Base-by-base conservation (phyloP, 495 filamentous ascomycete species). In the Neurospora sp. region DNA sequence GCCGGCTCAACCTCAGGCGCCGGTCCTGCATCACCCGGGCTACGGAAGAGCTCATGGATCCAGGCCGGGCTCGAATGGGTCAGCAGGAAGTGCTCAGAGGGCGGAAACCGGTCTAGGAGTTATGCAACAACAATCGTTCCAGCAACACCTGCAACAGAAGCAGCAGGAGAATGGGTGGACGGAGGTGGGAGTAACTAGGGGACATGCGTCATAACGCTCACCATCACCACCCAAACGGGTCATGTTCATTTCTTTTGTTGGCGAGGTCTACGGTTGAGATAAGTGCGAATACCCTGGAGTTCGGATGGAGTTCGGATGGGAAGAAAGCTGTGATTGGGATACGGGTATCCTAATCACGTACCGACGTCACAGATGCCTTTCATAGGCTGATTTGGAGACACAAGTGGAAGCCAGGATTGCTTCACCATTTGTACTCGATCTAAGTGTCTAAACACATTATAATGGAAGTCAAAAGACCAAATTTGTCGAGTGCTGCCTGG, bases 1-100 rank as follows among this genome's bases (percentile, higher is more conserved):
- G 76, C 78, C 80, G 4, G 70, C 75, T 7, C 59, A 71, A 39
- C 77, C 78, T 3, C 75, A 79, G 35, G 76, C 79, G 9, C 80
- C 80, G 5, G 78, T 81, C 23, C 48, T 82, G 42, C 77, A 79
- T 27, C 80, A 82, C 62, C 79, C 80, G 1, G 80, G 80, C 2
- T 79, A 80, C 48, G 79, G 81, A 59, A 78, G 80, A 62, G 71
- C 75, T 6, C 74, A 76, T 27, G 75, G 72, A 38, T 72, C 72
- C 10, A 69, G 77, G 40, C 72, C 73, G 9, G 75, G 76, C 70
- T 77, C 76, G 20, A 74, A 69, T 0, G 75, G 69, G 54, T 66
- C 54, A 35, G 14, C 23, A 16, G 31, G 31, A 35, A 66, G 54
- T 66, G 27, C 6, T 18, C 54, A 66, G 14, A 41, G 69, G 23